Base-by-base conservation (phyloP, 176 grass and related monocot genomes). In the Triticum turgidum region DNA sequence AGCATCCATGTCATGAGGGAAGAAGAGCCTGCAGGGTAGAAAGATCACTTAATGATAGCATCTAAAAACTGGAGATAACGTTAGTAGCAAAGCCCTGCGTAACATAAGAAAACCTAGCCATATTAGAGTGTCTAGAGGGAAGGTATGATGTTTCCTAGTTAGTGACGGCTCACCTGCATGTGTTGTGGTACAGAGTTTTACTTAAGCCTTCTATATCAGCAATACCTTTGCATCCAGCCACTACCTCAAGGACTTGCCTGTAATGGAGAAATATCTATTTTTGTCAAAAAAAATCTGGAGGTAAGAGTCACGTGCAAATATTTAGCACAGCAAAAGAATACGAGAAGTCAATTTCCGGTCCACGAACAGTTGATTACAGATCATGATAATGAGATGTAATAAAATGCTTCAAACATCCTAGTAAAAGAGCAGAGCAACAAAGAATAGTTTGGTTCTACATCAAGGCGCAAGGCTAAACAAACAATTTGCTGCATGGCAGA, bases 241-340 rank as follows among this genome's bases (percentile, higher is more conserved):
- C 87, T 75, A 96, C 90, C 77, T 96, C 96, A 73, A 98, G 85
- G 35, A 96, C 97, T 96, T 98, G 97, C 86, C 97, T 98, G 86
- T 33, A 73, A 82, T 47, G 3, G 41, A 54, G 42, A 83, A 25
- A 73, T 69, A 29, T 84, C 49, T 29, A 81, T 38, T 54, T 54
- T 86, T 21, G 84, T n/a, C 9, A 86, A 49, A 83, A 33, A 33
- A 21, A 39, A 83, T 79, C 7, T 18, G 9, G 49, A 61, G 24
- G 37, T 7, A 84, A 83, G 67, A 75, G 2, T 30, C 22, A 69
- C 22, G 22, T 35, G 7, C 5, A 70, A 35, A 30, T 20, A 73
- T 25, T 17, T 7, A 41, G 84, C 15, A 20, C 38, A 67, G 76
- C 3, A 69, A 27, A 84, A 75, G 21, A 24, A 9, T 20, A 20